Percentiles rank a stretch among this genome's conserved stretches.
Conservation (phyloP, 2,329 filamentous ascomycete species). For the Exophiala spinifera region DNA sequence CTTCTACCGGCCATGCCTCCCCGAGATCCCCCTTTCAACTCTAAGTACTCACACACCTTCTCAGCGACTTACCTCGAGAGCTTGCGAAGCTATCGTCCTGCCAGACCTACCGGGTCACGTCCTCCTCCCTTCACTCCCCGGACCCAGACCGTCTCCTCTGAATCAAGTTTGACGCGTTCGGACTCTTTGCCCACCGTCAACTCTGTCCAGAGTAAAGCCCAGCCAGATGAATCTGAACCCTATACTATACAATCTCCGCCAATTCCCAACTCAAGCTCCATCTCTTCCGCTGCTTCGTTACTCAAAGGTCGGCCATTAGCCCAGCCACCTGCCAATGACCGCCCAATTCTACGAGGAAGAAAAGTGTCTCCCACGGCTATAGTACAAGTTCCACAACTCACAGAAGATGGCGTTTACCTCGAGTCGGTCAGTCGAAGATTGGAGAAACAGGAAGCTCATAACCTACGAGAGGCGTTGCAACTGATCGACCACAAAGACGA, state of each 20-base stretch:
- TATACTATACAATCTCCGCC: constrained; percentile 2
- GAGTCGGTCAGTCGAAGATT: constrained; percentile 55
- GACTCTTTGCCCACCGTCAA: constrained; percentile 15
- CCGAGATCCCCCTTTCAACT: constrained; percentile 23
- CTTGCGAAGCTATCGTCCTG: constrained; percentile 55
- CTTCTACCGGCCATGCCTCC: constrained; percentile 12
- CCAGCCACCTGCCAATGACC: constrained; percentile 35
- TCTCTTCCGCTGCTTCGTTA: constrained; percentile 8
- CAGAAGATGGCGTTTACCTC: constrained; percentile 47
- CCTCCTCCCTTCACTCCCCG: constrained; percentile 47
- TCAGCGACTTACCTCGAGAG: constrained; percentile 59
- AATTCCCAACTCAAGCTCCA: constrained; percentile 16
- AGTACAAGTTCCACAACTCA: constrained; percentile 31
- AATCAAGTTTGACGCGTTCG: constrained; percentile 26
- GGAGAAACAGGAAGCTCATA: constrained; percentile 58
- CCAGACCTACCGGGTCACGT: constrained; percentile 59
- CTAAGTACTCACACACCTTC: constrained; percentile 26
- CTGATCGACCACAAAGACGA: constrained; percentile 59
- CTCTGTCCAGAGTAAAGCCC: background rate
- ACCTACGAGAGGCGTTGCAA: constrained; percentile 55
- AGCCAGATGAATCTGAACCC: background rate
- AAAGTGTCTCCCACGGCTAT: constrained; percentile 38
- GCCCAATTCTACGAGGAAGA: constrained; percentile 33
- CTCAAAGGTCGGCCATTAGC: constrained; percentile 38
- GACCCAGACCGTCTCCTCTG: constrained; percentile 13